phyloP scores from a whole-genome alignment of 441 rosid species.

The Cnidoscolus chayamansa region DNA sequence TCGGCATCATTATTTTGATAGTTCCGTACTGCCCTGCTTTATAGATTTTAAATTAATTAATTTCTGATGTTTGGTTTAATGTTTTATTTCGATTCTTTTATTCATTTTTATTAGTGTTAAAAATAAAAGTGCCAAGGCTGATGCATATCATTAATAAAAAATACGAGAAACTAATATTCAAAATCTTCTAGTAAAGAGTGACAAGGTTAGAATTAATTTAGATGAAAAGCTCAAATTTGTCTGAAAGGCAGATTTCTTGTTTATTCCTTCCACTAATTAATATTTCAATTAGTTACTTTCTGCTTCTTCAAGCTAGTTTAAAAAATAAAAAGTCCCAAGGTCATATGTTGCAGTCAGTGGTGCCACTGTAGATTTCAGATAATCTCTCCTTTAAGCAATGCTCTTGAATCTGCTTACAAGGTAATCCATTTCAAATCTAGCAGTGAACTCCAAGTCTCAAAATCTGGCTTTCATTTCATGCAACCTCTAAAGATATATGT shows the following conservation, averaged over 20 bases:
- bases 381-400: slow-evolving; percentile 48
- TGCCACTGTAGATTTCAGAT: slow-evolving; percentile 3
- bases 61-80: too few relatives aligned
- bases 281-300: neutral
- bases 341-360: slow-evolving; percentile 1
- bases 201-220: too few relatives aligned
- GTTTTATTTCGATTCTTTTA: too few relatives aligned
- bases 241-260: too few relatives aligned
- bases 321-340: neutral
- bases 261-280: slow-evolving; percentile 7
- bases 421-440: slow-evolving; percentile 42
- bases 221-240: too few relatives aligned
- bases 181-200: too few relatives aligned
- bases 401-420: slow-evolving; percentile 31
- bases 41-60: neutral
- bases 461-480: slow-evolving; percentile 25
- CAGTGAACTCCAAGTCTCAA: slow-evolving; percentile 54
- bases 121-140: neutral
- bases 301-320: slow-evolving; percentile 10
- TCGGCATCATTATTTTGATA: neutral
- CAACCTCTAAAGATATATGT: slow-evolving; percentile 26
- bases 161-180: too few relatives aligned
- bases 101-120: too few relatives aligned
- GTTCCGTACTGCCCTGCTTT: neutral
- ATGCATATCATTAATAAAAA: neutral